Conservation (phyloP, 192 early-diverging fungal species). For the Coemansia sp. region DNA sequence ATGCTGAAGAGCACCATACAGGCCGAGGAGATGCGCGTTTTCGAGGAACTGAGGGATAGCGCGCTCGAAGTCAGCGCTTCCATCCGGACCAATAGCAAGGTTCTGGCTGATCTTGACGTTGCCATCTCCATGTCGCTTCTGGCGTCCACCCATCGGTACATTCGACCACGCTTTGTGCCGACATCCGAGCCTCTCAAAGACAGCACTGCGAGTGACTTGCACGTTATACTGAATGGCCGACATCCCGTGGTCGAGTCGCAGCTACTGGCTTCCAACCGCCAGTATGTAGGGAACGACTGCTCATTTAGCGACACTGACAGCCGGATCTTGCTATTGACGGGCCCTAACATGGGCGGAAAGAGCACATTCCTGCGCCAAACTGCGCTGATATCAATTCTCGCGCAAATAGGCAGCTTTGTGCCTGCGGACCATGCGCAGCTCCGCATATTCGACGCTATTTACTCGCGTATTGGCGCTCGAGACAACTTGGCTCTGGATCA, state of each 20-base stretch:
- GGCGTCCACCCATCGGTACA: conserved; percentile 54
- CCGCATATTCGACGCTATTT: conserved; percentile 66
- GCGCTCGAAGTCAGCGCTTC: conserved; percentile 55
- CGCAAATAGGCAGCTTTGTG: conserved; percentile 81
- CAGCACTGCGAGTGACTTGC: neutral
- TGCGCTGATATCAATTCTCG: conserved; percentile 74
- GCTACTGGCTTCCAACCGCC: conserved; percentile 48
- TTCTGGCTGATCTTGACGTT: conserved; percentile 68
- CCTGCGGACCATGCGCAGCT: conserved; percentile 78
- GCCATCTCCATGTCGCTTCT: conserved; percentile 61
- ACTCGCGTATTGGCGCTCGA: conserved; percentile 75
- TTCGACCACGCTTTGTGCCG: conserved; percentile 50
- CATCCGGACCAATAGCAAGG: conserved; percentile 61
- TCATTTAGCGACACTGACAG: conserved; percentile 17
- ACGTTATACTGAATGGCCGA: conserved; percentile 50
- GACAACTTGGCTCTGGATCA: conserved; percentile 63
- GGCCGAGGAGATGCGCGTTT: conserved; percentile 56
- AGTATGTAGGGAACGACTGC: conserved; percentile 61
- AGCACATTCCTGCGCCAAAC: conserved; percentile 81
- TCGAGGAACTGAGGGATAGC: conserved; percentile 50
- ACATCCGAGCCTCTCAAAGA: neutral
- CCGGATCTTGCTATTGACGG: conserved; percentile 66
- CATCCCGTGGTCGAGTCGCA: conserved; percentile 64
- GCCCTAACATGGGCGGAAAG: conserved; percentile 73
- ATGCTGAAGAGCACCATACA: conserved; percentile 42